Base-by-base conservation (phyloP, 495 filamentous ascomycete genomes). In the Penicillium angulare region DNA sequence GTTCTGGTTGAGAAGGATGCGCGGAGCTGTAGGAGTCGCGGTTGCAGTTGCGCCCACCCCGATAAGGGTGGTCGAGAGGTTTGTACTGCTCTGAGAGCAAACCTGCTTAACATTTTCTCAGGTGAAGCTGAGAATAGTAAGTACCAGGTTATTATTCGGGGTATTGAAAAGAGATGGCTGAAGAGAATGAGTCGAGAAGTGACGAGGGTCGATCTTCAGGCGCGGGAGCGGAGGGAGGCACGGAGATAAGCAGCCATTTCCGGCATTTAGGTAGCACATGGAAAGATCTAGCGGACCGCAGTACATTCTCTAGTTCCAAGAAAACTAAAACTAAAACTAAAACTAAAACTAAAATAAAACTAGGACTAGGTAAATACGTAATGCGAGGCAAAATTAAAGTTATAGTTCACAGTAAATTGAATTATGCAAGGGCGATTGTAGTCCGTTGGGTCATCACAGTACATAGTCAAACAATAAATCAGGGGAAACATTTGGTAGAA, bases 201-300 rank as follows among this genome's bases (percentile, higher is more conserved):
- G 8, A 7, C 10, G 26, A 6, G 5, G 23, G n/a, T 23, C 16
- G 15, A 5, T 32, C 17, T 9, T 43, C 31, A 17, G 12, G 17
- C 16, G 42, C 18, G 23, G 50, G 16, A 22, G 31, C n/a, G n/a
- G 13, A 20, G 42, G 44, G 26, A n/a, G 35, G 20, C 29, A 36
- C 56, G 56, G 52, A 20, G 56, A 49, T 56, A 56, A 59, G 52
- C 32, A 44, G 45, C 13, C 47, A 44, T 34, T 38, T 41, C 29
- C 52, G 48, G 44, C 31, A 24, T 31, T 31, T 9, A 31, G 27
- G 27, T 31, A 12, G 5, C n/a, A 31, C 2, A 2, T 31, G 27
- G 27, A 31, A 2, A 6, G 2, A 31, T 31, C 8, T 31, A 31
- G n/a, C n/a, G n/a, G n/a, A n/a, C n/a, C n/a, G n/a, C n/a, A n/a